phyloP scores from a whole-genome alignment of 106 monocot species.

The Gastrodia elata region DNA sequence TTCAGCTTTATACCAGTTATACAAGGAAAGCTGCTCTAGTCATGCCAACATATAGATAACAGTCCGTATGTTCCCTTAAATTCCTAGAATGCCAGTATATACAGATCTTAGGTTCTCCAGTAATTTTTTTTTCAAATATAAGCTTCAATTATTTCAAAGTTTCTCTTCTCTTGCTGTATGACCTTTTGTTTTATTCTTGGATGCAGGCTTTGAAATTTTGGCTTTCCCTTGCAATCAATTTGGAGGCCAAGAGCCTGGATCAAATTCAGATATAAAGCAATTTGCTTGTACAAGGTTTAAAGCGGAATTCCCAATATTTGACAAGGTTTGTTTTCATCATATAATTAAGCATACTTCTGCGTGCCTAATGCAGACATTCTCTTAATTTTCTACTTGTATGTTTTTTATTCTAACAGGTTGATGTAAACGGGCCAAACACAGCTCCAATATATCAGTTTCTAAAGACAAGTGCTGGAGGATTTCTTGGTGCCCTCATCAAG shows the following conservation, averaged over 20 bases:
- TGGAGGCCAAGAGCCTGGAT: constrained; percentile 90
- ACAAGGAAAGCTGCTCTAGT: too few species aligned
- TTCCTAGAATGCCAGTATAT: neutral
- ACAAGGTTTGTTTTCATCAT: constrained; percentile 61
- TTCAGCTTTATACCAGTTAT: too few species aligned
- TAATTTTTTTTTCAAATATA: neutral
- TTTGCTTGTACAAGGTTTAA: constrained; percentile 98
- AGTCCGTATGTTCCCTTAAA: neutral
- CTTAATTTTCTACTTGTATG: neutral
- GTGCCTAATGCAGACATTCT: neutral
- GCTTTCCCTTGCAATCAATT: constrained; percentile 99
- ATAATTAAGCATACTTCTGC: neutral
- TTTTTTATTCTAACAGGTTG: constrained; percentile 42
- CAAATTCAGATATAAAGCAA: constrained; percentile 85
- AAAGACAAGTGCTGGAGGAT: constrained; percentile 90
- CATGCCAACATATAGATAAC: neutral
- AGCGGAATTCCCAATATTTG: constrained; percentile 98
- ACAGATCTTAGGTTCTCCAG: neutral
- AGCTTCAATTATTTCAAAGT: neutral
- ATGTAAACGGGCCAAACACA: constrained; percentile 94
- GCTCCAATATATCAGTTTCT: constrained; percentile 92
- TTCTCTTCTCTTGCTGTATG: neutral
- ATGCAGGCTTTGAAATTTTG: constrained; percentile 87
- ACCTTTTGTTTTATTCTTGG: neutral
- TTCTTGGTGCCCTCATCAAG: constrained; percentile 86